Evolutionary conservation across 1,284 basidiomycete species (phyloP), one percentile per base, ranked within the genome.

Genomic region (Tremellales sp.): DNA sequence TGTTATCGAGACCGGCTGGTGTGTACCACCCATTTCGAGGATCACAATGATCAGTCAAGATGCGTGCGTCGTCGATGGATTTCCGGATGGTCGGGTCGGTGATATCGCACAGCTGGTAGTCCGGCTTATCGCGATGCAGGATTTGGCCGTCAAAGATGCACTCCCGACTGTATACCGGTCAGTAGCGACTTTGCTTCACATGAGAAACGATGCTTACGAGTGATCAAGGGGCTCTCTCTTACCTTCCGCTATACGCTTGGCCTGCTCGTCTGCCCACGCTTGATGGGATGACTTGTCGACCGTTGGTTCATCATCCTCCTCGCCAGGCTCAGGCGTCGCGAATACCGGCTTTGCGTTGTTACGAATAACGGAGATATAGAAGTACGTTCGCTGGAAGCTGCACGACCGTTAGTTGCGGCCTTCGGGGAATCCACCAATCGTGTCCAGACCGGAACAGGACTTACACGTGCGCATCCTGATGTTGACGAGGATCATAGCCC

Each of bases 81-180:
- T 78, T 78, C 55, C 81, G 81, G 44, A 94, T 74, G 79, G 90
- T 82, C 0, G 84, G 82, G 68, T 97, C 96, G 10, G 78, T 75
- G 53, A 98, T 87, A 70, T 98, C 94, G 69, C 87, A 88, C 5
- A 98, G 78, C 71, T 97, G 93, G 72, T 90, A 98, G 17, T 90
- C 87, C 5, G 89, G 89, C 0, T 87, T 84, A 68, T 90, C 85
- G 55, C 85, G 85, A 47, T 85, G 83, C 27, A 88, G 72, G 4
- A 81, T 81, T 52, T 82, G 69, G 0, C 94, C 96, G 68, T 98
- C 90, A 65, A 97, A 98, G 31, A 90, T 81, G 71, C 97, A 90
- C 1, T 85, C 85, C 53, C 77, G 80, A 17, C 70, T 73, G 47
- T 8, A 26, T 36, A 33, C 23, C 29, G 15, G 17, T 45, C 2